Evolutionary conservation across 257 asterid genomes (phyloP).

Genomic region (Solanum chilense): DNA sequence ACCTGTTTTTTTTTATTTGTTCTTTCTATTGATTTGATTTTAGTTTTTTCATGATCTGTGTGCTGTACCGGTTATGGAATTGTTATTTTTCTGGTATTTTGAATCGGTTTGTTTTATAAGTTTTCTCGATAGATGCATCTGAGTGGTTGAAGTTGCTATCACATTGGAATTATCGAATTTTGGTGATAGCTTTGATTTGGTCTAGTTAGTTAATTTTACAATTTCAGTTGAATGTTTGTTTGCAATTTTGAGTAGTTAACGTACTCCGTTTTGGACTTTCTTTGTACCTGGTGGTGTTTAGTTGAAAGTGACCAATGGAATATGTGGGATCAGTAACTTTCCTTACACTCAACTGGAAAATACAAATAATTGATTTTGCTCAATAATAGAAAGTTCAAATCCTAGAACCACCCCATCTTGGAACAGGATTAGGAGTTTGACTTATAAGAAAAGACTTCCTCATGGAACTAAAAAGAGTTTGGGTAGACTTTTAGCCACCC

Average conservation of each 20-base stretch:
- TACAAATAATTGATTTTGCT: neutral
- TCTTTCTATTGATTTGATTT: neutral
- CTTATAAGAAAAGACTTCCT: neutral
- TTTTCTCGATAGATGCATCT: neutral
- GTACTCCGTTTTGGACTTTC: neutral
- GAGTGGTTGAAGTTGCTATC: neutral
- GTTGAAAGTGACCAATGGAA: neutral
- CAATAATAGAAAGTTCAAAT: neutral
- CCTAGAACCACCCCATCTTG: neutral
- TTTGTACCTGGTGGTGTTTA: neutral
- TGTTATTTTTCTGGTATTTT: neutral
- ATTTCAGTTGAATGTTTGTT: neutral
- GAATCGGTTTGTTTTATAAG: neutral
- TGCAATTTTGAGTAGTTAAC: neutral
- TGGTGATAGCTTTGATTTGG: neutral
- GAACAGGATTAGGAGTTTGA: neutral
- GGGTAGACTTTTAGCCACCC: neutral
- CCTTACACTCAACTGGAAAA: neutral
- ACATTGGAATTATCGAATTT: neutral
- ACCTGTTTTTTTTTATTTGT: neutral
- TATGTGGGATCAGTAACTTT: neutral
- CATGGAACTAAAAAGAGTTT: neutral
- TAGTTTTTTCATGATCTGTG: neutral
- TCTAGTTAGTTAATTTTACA: neutral
- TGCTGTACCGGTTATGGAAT: neutral